Evolutionary conservation across 768 basidiomycete species (phyloP).

Genomic region (Boletus rufocinnamomeus): DNA sequence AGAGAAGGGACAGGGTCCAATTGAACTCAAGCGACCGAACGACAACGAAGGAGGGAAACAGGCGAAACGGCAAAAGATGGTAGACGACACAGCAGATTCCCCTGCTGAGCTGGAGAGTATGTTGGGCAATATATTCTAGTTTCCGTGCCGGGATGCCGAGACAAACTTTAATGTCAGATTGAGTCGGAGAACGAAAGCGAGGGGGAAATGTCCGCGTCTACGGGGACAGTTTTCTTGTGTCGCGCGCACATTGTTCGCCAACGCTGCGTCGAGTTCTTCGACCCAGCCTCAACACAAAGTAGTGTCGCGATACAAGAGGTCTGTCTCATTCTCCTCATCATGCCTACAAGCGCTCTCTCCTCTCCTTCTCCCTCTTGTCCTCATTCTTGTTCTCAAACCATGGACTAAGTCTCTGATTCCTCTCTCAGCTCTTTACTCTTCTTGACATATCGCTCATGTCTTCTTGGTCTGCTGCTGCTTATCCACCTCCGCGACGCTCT

Average conservation of each 20-base stretch:
- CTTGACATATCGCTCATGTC: constrained; percentile 59
- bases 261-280: constrained; percentile 39
- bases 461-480: constrained; percentile 68
- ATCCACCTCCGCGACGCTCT: constrained; percentile 76
- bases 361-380: constrained; percentile 61
- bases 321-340: constrained; percentile 77
- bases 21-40: constrained; percentile 24
- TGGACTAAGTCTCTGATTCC: constrained; percentile 48
- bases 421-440: constrained; percentile 44
- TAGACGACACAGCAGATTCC: background rate
- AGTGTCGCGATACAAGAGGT: constrained; percentile 74
- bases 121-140: constrained; percentile 54
- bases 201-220: constrained; percentile 20
- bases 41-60: constrained; percentile 13
- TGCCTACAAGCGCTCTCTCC: constrained; percentile 73
- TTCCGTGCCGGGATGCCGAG: constrained; percentile 17
- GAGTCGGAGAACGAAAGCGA: constrained; percentile 24
- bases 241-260: constrained; percentile 59
- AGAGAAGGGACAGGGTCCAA: constrained; percentile 55
- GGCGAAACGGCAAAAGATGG: constrained; percentile 17
- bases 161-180: constrained; percentile 18
- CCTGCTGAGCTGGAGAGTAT: constrained; percentile 41
- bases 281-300: constrained; percentile 37
- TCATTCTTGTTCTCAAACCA: constrained; percentile 46
- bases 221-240: constrained; percentile 41